Evolutionary conservation across 2,329 filamentous ascomycete species (phyloP), one percentile per base, ranked within the genome.

Genomic region (Alternaria sp.): DNA sequence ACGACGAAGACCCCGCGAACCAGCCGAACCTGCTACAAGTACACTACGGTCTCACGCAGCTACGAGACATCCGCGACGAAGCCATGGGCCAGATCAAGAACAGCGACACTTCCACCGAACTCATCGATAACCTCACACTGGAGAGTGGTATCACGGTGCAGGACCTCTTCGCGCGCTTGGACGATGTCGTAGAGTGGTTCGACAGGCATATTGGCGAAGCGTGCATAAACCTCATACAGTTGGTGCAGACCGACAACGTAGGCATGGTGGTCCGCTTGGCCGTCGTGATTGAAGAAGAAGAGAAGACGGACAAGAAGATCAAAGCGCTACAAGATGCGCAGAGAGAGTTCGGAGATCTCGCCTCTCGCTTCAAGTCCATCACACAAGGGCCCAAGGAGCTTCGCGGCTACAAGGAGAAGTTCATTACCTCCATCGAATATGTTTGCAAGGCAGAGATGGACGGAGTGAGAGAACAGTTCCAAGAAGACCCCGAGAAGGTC

Each of bases 341-440:
- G 78, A 93, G 93, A 74, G 95, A 98, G 76, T 96, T 98, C 81
- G 93, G 95, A 78, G 95, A 98, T 78, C 91, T 99, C 77, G 96
- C 94, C 10, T 90, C 90, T 50, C 88, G 95, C 55, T 97, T 99
- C 84, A 94, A 97, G 82, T 95, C 93, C 71, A 97, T 99, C 81
- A 95, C 94, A 10, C 91, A 95, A 68, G 95, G 95, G 1, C 93
- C 95, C 21, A 96, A 96, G 80, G 92, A 93, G 68, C 89, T 96
- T 57, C 90, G 95, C 67, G 96, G 95, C 4, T 99, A 99, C 84
- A 99, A 98, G 83, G 92, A 97, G 72, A 97, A 97, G 78, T 97
- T 98, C 78, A 81, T 97, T 43, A 86, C 92, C 73, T 90, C 91
- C 43, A 93, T 97, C 75, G 87, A 90, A 72, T 84, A 90, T 62